These are phyloP conservation scores for Podila epigama DNA, from an alignment of 192 early-diverging fungal species.

Conservation along the genomic window DNA sequence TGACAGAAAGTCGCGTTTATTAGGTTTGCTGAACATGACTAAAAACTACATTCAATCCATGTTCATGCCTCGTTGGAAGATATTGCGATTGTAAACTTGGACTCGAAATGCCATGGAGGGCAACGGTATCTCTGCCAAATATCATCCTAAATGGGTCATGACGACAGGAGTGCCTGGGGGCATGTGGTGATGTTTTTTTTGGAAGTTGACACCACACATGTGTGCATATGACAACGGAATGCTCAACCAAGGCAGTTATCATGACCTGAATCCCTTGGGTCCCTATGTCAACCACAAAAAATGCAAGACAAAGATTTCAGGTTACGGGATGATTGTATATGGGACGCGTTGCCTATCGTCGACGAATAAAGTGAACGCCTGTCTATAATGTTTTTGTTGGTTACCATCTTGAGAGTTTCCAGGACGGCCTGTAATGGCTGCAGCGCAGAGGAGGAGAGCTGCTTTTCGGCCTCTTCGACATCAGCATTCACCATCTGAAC, in stretches of 20 bases:
- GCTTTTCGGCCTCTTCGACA: slow-evolving; percentile 28
- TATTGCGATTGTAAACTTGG: too few species aligned
- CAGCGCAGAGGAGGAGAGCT: slow-evolving; percentile 15
- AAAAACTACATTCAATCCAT: too few species aligned
- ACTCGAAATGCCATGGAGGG: too few species aligned
- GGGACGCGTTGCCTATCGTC: background rate
- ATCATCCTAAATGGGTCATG: too few species aligned
- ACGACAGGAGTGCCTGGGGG: too few species aligned
- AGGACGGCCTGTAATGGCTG: slow-evolving; percentile 37
- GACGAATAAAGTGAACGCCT: background rate
- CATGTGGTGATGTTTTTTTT: background rate
- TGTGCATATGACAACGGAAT: background rate
- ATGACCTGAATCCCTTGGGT: slow-evolving; percentile 22
- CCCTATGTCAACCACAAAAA: slow-evolving; percentile 7
- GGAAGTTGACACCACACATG: background rate
- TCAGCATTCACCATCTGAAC: slow-evolving; percentile 7
- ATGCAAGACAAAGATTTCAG: background rate
- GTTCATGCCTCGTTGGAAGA: too few species aligned
- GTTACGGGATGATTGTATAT: background rate
- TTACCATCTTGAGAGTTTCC: slow-evolving; percentile 38
- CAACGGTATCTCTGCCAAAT: too few species aligned
- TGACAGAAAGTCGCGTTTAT: too few species aligned
- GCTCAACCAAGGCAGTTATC: background rate
- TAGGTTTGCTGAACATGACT: too few species aligned
- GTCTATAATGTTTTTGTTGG: background rate